These are phyloP conservation scores for Nothophytophthora sp. DNA, from an alignment of 352 stramenopile genomes.

Conservation along the genomic window DNA sequence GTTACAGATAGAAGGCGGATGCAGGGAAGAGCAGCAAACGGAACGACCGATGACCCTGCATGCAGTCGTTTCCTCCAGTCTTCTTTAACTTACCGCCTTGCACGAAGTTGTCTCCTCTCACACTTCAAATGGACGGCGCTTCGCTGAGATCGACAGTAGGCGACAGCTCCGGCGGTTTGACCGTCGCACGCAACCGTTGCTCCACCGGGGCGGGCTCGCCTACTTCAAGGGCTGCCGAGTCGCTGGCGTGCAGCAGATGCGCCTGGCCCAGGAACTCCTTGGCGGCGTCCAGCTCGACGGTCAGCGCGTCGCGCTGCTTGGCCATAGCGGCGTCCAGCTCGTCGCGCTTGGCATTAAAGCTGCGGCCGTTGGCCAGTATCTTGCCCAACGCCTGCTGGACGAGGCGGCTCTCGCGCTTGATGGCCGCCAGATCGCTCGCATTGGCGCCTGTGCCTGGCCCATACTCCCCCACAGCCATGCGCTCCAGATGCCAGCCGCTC, in stretches of 20 bases:
- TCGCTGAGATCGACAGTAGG: slow-evolving; percentile 52
- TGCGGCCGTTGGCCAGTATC: slow-evolving; percentile 56
- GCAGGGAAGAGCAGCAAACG: too few relatives aligned
- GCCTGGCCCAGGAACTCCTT: slow-evolving; percentile 80
- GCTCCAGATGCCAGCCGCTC: slow-evolving; percentile 78
- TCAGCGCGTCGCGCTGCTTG: slow-evolving; percentile 71
- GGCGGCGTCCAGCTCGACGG: slow-evolving; percentile 56
- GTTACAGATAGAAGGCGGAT: slow-evolving; percentile 29
- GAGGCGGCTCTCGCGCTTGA: slow-evolving; percentile 56
- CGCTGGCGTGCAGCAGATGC: slow-evolving; percentile 41
- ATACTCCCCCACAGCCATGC: slow-evolving; percentile 81
- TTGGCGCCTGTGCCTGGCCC: slow-evolving; percentile 30
- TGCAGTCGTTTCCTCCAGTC: too few relatives aligned
- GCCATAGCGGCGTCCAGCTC: slow-evolving; percentile 62
- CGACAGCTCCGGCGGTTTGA: slow-evolving; percentile 47
- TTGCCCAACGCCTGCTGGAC: slow-evolving; percentile 62
- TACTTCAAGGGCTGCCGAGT: slow-evolving; percentile 41
- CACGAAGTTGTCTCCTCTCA: slow-evolving; percentile 1
- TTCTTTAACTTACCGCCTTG: slow-evolving; percentile 1
- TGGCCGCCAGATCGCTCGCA: slow-evolving; percentile 47
- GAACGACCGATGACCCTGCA: too few relatives aligned
- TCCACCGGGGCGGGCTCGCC: slow-evolving; percentile 64
- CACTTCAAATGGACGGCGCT: slow-evolving; percentile 47
- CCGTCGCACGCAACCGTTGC: slow-evolving; percentile 58
- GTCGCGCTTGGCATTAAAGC: slow-evolving; percentile 56